phyloP scores from a whole-genome alignment of 2,329 filamentous ascomycete species.

The Xylaria digitata region DNA sequence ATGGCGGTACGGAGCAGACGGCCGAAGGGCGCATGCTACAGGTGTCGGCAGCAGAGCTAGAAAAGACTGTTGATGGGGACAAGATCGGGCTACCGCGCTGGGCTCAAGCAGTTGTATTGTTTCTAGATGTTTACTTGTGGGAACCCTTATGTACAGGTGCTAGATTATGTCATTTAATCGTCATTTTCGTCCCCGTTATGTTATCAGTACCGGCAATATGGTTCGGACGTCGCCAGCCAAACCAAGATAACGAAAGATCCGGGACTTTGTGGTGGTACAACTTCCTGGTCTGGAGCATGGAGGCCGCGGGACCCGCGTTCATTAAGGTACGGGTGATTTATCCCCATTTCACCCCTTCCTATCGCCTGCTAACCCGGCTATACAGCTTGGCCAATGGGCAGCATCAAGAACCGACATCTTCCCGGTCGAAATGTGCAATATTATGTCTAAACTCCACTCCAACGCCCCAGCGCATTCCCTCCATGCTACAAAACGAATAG shows the following conservation, averaged over 20 bases:
- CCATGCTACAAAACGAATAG: conserved; percentile 79
- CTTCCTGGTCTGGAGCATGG: conserved; percentile 89
- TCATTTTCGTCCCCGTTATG: conserved; percentile 93
- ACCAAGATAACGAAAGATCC: conserved; percentile 77
- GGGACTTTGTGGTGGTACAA: conserved; percentile 96
- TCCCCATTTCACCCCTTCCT: background rate
- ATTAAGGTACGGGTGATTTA: conserved; percentile 76
- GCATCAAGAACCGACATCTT: conserved; percentile 97
- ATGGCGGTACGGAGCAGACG: conserved; percentile 67
- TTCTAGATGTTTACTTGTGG: conserved; percentile 77
- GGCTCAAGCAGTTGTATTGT: conserved; percentile 70
- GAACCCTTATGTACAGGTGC: conserved; percentile 89
- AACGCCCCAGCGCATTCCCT: conserved; percentile 93
- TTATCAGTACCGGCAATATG: conserved; percentile 82
- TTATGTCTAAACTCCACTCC: conserved; percentile 95
- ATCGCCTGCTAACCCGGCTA: conserved; percentile 35
- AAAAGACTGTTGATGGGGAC: conserved; percentile 72
- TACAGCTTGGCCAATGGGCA: conserved; percentile 93
- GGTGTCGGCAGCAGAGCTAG: conserved; percentile 80
- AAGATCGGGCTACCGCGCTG: conserved; percentile 69
- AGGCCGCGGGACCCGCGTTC: conserved; percentile 91
- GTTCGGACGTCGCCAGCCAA: conserved; percentile 73
- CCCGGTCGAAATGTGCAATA: conserved; percentile 87
- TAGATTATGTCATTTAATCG: conserved; percentile 85
- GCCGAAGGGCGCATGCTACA: conserved; percentile 89